Percentiles rank a stretch among this genome's conserved stretches.
These are phyloP conservation scores for Nowakowskiella sp. DNA, from an alignment of 192 early-diverging fungal genomes.

Conservation along the genomic window DNA sequence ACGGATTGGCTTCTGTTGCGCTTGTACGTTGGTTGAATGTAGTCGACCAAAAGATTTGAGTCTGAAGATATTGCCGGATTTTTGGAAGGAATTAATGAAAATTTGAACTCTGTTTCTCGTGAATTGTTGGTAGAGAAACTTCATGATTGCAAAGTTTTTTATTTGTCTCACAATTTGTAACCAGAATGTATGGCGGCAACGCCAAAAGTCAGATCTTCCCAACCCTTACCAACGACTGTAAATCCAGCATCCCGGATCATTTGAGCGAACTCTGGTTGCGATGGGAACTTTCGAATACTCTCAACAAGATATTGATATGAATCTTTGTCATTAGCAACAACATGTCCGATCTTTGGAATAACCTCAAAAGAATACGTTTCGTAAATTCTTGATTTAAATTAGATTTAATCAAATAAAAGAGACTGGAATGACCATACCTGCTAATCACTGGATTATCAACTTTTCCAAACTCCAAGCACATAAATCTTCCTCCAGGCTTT, in stretches of 20 bases:
- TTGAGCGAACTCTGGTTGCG: constrained; percentile 79
- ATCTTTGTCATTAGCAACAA: constrained; percentile 78
- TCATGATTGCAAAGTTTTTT: too few relatives aligned
- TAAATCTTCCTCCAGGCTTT: constrained; percentile 92
- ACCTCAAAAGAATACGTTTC: constrained; percentile 91
- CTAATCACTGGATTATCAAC: constrained; percentile 82
- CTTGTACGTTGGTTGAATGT: too few relatives aligned
- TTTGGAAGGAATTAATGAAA: too few relatives aligned
- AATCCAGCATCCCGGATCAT: constrained; percentile 90
- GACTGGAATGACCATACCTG: constrained; percentile 42
- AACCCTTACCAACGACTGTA: constrained; percentile 76
- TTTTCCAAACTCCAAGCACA: constrained; percentile 87
- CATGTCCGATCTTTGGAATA: constrained; percentile 79
- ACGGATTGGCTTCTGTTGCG: too few relatives aligned
- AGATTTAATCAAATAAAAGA: not conserved
- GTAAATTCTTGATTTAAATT: constrained; percentile 49
- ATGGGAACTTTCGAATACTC: constrained; percentile 87
- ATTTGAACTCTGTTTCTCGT: too few relatives aligned
- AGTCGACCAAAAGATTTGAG: too few relatives aligned
- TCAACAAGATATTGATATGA: constrained; percentile 98
- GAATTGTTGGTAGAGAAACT: too few relatives aligned
- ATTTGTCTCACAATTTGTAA: constrained; percentile 92
- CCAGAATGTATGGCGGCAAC: constrained; percentile 94
- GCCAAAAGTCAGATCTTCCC: constrained; percentile 94
- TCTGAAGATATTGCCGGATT: too few relatives aligned